phyloP scores from a whole-genome alignment of 1,284 basidiomycete species.

The Papiliotrema fonsecae region DNA sequence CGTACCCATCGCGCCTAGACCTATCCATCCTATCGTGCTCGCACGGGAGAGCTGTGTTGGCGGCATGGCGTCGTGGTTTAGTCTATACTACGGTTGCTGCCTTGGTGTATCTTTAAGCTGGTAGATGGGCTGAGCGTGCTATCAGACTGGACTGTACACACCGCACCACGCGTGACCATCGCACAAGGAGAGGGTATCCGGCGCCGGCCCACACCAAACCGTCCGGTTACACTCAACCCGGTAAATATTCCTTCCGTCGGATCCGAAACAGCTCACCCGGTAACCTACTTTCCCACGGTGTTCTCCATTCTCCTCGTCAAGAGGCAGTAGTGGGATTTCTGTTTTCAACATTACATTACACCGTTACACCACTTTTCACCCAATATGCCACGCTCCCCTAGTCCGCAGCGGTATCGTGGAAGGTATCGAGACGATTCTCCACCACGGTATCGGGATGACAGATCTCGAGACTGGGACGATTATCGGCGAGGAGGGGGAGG shows the following conservation, averaged over 20 bases:
- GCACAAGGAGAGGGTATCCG: too few relatives aligned
- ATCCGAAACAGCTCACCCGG: neutral
- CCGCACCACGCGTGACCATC: too few relatives aligned
- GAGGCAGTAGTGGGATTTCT: too few relatives aligned
- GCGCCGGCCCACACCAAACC: too few relatives aligned
- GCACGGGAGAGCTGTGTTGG: conserved; percentile 26
- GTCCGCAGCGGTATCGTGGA: conserved; percentile 19
- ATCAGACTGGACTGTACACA: too few relatives aligned
- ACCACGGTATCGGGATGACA: conserved; percentile 8
- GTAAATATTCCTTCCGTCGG: neutral
- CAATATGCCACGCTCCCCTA: conserved; percentile 33
- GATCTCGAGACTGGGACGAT: conserved; percentile 8
- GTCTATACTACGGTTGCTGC: neutral
- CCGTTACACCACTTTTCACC: neutral
- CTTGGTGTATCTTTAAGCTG: neutral
- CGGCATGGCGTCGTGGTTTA: conserved; percentile 19
- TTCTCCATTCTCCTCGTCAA: neutral
- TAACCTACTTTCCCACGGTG: neutral
- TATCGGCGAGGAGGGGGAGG: neutral
- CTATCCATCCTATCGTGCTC: conserved; percentile 42
- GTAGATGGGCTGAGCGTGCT: neutral
- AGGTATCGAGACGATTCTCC: conserved; percentile 30
- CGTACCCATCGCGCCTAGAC: conserved; percentile 44
- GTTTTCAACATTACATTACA: neutral
- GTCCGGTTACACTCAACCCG: neutral